Conservation (phyloP, 73 alveolate species). For the Tetrahymena malaccensis region DNA sequence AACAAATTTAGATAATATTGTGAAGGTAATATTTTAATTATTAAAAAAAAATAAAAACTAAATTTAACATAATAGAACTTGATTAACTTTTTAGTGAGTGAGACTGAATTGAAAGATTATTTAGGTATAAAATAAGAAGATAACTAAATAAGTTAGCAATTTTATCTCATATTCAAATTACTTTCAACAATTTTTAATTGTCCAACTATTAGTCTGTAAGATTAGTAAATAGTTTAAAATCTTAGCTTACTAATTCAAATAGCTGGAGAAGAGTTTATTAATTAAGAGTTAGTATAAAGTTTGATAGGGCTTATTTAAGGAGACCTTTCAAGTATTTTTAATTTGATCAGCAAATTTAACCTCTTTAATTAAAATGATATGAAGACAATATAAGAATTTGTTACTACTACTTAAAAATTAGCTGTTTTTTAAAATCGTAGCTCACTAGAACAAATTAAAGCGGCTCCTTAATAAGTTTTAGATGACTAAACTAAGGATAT, state of each 20-base stretch:
- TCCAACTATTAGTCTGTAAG: neutral
- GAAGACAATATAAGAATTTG: neutral
- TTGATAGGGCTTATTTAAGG: neutral
- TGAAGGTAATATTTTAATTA: neutral
- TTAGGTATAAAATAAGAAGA: neutral
- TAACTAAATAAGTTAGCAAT: neutral
- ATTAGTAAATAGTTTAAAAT: neutral
- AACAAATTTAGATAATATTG: neutral
- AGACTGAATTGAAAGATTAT: neutral
- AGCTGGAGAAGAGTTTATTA: neutral
- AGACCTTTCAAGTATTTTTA: neutral
- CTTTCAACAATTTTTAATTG: neutral
- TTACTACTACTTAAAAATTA: neutral
- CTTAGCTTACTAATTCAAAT: neutral
- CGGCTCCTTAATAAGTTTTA: neutral
- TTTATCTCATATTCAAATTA: neutral
- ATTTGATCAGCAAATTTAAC: neutral
- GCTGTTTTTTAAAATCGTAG: neutral
- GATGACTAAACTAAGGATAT: neutral
- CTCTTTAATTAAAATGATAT: neutral
- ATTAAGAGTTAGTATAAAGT: neutral
- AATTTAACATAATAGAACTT: neutral
- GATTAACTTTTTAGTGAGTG: neutral
- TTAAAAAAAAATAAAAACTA: too few species aligned
- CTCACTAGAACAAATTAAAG: neutral